Evolutionary conservation across 768 basidiomycete species (phyloP).

Genomic region (Amanita thiersii): DNA sequence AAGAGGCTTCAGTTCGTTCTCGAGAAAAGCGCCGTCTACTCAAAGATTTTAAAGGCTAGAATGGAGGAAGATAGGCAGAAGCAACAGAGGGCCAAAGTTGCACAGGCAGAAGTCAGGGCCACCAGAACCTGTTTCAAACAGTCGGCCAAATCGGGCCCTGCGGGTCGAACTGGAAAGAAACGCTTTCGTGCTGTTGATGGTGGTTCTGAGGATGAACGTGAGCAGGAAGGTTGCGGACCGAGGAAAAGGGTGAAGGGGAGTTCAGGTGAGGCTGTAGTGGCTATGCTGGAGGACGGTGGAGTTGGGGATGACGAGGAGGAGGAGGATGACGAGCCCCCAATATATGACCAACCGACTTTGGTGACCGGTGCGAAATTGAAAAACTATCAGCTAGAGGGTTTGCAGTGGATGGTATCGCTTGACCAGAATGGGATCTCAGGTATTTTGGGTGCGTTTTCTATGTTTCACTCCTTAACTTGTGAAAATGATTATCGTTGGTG

Average conservation of each 20-base stretch:
- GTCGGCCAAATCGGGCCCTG: conserved; percentile 3
- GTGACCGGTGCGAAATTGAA: conserved; percentile 84
- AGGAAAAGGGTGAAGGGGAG: conserved; percentile 22
- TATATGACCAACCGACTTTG: conserved; percentile 66
- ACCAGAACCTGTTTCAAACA: conserved; percentile 1
- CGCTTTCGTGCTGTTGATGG: conserved; percentile 11
- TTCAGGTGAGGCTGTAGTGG: conserved; percentile 15
- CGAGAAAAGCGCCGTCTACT: conserved; percentile 71
- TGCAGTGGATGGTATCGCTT: conserved; percentile 91
- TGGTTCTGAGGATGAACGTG: conserved; percentile 2
- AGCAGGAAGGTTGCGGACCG: neutral
- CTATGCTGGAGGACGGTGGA: conserved; percentile 6
- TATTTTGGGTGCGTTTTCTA: conserved; percentile 50
- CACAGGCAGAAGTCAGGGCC: neutral
- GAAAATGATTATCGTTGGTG: neutral
- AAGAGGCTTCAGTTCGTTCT: conserved; percentile 57
- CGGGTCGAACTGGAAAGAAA: conserved; percentile 17
- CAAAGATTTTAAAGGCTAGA: conserved; percentile 57
- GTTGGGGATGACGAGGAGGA: conserved; percentile 11
- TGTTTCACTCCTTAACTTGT: neutral
- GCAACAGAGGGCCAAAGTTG: conserved; percentile 15
- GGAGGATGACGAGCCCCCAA: conserved; percentile 19
- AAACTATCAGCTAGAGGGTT: conserved; percentile 87
- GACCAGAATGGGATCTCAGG: conserved; percentile 82
- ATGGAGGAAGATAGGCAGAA: conserved; percentile 58